These are phyloP conservation scores for Tolypocladium endophyticum DNA, from an alignment of 2,329 filamentous ascomycete genomes.

Conservation along the genomic window DNA sequence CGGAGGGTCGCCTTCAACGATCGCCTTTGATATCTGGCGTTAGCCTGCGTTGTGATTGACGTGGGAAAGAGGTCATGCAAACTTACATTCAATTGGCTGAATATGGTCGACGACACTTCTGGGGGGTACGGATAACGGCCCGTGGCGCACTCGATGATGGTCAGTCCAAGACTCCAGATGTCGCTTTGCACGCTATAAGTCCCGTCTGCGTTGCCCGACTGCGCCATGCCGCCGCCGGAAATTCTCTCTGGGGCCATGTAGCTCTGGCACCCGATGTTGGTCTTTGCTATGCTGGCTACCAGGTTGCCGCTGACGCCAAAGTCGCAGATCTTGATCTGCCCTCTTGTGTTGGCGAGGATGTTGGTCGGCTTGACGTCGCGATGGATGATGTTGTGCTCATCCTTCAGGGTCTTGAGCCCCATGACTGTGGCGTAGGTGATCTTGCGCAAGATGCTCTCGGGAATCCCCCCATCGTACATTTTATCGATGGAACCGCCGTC, in stretches of 20 bases:
- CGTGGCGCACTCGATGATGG: slow-evolving; percentile 91
- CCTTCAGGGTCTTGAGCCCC: slow-evolving; percentile 87
- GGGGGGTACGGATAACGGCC: slow-evolving; percentile 93
- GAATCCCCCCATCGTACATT: slow-evolving; percentile 80
- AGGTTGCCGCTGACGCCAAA: slow-evolving; percentile 96
- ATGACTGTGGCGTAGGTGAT: slow-evolving; percentile 84
- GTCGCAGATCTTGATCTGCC: slow-evolving; percentile 96
- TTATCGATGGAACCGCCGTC: slow-evolving; percentile 97
- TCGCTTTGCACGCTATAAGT: slow-evolving; percentile 98
- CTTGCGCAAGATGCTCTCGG: slow-evolving; percentile 78
- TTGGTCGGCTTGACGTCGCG: slow-evolving; percentile 99
- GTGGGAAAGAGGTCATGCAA: background rate
- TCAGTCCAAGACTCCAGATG: slow-evolving; percentile 91
- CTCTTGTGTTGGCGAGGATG: slow-evolving; percentile 79
- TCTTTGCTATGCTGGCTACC: slow-evolving; percentile 94
- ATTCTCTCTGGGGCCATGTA: slow-evolving; percentile 99
- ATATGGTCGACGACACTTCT: slow-evolving; percentile 96
- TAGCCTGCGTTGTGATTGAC: background rate
- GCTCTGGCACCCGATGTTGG: slow-evolving; percentile 97
- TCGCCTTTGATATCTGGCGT: slow-evolving; percentile 52
- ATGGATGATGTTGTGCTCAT: slow-evolving; percentile 98
- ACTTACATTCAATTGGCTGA: slow-evolving; percentile 91
- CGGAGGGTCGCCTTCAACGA: slow-evolving; percentile 94
- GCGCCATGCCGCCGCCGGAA: slow-evolving; percentile 70
- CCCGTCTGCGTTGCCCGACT: slow-evolving; percentile 59